Percentiles rank a stretch among this genome's conserved stretches.
These are phyloP conservation scores for Eucalyptus marginata DNA, from an alignment of 345 rosid species.

Conservation along the genomic window DNA sequence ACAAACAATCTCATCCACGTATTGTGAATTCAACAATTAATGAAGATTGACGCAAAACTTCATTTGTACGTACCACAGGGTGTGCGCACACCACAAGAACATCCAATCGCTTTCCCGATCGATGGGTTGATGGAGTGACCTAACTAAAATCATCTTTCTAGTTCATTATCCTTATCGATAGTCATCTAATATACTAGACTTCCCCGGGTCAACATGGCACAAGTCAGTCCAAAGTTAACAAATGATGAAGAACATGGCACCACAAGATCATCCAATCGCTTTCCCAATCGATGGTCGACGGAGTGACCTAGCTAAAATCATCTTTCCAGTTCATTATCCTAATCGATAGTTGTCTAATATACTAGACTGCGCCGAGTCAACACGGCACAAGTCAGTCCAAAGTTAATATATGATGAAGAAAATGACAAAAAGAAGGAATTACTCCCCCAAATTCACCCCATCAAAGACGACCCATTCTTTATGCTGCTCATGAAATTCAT, in stretches of 20 bases:
- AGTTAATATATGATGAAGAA: neutral
- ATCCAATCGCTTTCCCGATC: neutral
- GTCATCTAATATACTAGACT: neutral
- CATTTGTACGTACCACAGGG: neutral
- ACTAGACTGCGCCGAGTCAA: neutral
- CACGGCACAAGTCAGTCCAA: neutral
- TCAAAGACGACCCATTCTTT: neutral
- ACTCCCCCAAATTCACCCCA: neutral
- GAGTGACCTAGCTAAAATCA: neutral
- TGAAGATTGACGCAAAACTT: neutral
- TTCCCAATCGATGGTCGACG: neutral
- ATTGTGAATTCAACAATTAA: neutral
- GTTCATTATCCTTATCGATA: neutral
- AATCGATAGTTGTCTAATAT: neutral
- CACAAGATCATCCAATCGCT: neutral
- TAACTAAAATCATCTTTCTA: neutral
- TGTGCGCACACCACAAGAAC: neutral
- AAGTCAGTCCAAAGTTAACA: neutral
- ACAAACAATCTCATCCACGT: neutral
- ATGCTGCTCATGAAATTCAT: neutral
- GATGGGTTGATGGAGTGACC: neutral
- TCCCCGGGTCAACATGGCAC: neutral
- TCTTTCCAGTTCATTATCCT: neutral
- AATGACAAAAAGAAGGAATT: neutral
- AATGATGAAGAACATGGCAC: neutral